Conservation (phyloP, 352 stramenopile species). For the Peronospora farinosa region DNA sequence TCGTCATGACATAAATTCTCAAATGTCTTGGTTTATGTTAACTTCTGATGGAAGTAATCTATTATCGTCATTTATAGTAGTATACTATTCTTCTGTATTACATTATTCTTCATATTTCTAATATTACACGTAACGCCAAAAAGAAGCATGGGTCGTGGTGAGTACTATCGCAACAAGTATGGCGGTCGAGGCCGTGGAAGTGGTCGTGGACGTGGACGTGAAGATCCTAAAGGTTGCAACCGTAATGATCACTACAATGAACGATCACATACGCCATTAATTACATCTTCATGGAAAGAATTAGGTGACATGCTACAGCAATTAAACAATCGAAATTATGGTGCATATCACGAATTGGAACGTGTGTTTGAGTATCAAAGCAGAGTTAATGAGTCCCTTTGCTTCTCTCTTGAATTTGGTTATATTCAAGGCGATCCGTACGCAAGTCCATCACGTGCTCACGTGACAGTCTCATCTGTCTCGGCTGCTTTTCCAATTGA, state of each 20-base stretch:
- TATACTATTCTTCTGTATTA: background rate
- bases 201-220: slow-evolving; percentile 19
- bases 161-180: slow-evolving; percentile 89
- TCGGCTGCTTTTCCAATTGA: slow-evolving; percentile 78
- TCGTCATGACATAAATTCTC: no score
- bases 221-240: slow-evolving; percentile 15
- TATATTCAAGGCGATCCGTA: slow-evolving; percentile 94
- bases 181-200: slow-evolving; percentile 40
- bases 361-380: slow-evolving; percentile 38
- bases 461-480: slow-evolving; percentile 73
- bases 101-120: background rate
- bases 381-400: slow-evolving; percentile 15
- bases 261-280: slow-evolving; percentile 13
- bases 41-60: background rate
- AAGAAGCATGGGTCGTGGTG: slow-evolving; percentile 81
- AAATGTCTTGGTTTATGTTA: background rate
- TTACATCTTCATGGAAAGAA: slow-evolving; percentile 39
- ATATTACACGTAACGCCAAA: background rate
- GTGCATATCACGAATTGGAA: slow-evolving; percentile 72
- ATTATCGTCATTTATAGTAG: background rate
- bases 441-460: slow-evolving; percentile 90
- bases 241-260: slow-evolving; percentile 6
- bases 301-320: slow-evolving; percentile 42
- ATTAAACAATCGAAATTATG: slow-evolving; percentile 80
- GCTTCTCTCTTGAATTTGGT: slow-evolving; percentile 87